These are phyloP conservation scores for Eurotiales sp. DNA, from an alignment of 2,329 filamentous ascomycete species.

Conservation along the genomic window DNA sequence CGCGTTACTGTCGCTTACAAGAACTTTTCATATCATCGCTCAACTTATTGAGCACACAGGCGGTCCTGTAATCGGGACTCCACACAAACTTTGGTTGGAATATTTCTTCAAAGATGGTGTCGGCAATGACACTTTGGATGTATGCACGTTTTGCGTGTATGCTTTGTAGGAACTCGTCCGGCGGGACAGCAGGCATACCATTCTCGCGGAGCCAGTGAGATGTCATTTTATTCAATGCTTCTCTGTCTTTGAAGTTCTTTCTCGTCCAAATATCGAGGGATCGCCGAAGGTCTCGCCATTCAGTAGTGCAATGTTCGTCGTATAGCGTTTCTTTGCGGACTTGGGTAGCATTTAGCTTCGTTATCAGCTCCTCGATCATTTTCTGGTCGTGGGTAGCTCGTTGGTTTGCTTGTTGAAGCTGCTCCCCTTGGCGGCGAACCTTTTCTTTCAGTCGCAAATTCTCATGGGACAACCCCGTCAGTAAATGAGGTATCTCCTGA, in stretches of 20 bases:
- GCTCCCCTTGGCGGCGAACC: background rate
- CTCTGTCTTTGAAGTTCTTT: conserved; percentile 9
- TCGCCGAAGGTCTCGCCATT: conserved; percentile 16
- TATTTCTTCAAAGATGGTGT: background rate
- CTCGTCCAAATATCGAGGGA: conserved; percentile 17
- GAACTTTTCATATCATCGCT: background rate
- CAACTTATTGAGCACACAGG: background rate
- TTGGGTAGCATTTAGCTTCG: background rate
- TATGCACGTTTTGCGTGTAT: background rate
- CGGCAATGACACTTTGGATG: background rate
- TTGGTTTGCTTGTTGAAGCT: background rate
- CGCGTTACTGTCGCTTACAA: conserved; percentile 11
- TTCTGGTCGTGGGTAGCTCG: background rate
- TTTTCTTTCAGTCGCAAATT: background rate
- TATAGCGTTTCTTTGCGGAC: conserved; percentile 9
- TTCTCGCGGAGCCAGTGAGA: background rate
- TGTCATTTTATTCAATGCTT: background rate
- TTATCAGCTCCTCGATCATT: background rate
- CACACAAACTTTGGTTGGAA: background rate
- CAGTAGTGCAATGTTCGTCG: conserved; percentile 14
- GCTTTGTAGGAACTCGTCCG: background rate
- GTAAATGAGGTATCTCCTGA: background rate
- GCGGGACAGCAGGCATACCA: background rate
- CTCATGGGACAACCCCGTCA: background rate
- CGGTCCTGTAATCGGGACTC: background rate